Conservation (phyloP, 441 rosid species). For the Pelargonium australe region DNA sequence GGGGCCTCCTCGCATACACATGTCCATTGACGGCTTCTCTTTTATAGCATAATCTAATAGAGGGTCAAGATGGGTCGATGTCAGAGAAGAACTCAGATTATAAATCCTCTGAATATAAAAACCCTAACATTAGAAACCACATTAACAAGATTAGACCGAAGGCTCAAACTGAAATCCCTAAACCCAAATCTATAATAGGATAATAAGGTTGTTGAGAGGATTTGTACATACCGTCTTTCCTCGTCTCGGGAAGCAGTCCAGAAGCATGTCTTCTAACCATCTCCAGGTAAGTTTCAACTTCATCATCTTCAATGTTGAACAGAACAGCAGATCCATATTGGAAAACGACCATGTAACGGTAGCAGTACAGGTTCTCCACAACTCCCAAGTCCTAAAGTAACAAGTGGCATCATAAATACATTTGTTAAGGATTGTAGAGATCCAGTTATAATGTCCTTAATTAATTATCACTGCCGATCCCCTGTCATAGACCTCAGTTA, state of each 20-base stretch:
- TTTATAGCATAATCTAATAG: slow-evolving; percentile 71
- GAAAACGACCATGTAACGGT: slow-evolving; percentile 68
- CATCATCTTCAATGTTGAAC: slow-evolving; percentile 71
- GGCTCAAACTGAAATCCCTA: neutral
- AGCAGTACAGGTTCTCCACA: slow-evolving; percentile 37
- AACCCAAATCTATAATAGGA: neutral
- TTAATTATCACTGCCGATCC: neutral
- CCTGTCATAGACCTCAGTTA: too few relatives aligned
- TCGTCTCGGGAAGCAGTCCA: slow-evolving; percentile 70
- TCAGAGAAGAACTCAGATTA: neutral
- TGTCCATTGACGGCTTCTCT: slow-evolving; percentile 62
- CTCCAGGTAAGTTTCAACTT: slow-evolving; percentile 56
- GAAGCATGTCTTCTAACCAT: slow-evolving; percentile 65
- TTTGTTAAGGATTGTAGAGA: too few relatives aligned
- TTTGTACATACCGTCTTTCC: slow-evolving; percentile 58
- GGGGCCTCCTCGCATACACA: slow-evolving; percentile 81
- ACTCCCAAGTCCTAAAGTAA: slow-evolving; percentile 40
- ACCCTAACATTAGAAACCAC: neutral
- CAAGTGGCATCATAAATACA: too few relatives aligned
- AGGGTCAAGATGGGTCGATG: slow-evolving; percentile 15
- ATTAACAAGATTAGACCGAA: neutral
- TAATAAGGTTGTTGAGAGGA: neutral
- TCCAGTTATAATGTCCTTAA: neutral
- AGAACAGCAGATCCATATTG: slow-evolving; percentile 92
- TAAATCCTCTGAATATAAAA: neutral